Base-by-base conservation (phyloP, 805 yeast genomes). In the Suhomyces xylopsoci region DNA sequence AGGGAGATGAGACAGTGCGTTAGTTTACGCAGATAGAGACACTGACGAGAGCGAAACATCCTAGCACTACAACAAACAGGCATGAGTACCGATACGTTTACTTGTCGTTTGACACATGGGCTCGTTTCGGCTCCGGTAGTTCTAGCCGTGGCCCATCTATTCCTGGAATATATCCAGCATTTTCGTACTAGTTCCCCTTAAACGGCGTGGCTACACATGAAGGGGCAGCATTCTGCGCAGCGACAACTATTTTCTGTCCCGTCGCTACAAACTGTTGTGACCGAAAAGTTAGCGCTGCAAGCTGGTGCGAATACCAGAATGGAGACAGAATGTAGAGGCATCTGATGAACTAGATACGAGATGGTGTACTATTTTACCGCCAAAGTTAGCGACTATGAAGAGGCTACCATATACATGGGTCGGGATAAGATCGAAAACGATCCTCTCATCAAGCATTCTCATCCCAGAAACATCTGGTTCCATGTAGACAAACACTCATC, bases 401-500 rank as follows among this genome's bases (percentile, higher is more conserved):
- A 59, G 25, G 50, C 55, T 40, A 58, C 62, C 25, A 65, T 85
- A 6, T 85, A 82, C 59, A 83, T 86, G 84, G 96, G 96, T 3
- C 83, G 79, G 61, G 88, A 89, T 64, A 87, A 87, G 66, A 74
- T 77, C 49, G 96, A 89, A 68, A 88, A 73, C 56, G 78, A 74
- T 49, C 76, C 74, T 10, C 58, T 73, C 36, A 69, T 88, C 52
- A 83, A 82, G 62, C 79, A 81, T 59, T 88, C 92, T 0, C 78
- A 80, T 55, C 83, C 82, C 24, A 80, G 80, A 53, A 85, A 87
- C 63, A 70, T 87, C 3, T 88, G 96, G 93, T 88, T 89, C 62
- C 96, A 88, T 66, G 90, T 86, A 7, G 92, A 87, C 58, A 85
- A 84, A 57, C 73, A 82, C 47, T 84, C 90, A 3, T 84, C 90